Evolutionary conservation across 176 grass and related monocot genomes (phyloP).

Genomic region (Avena eriantha): DNA sequence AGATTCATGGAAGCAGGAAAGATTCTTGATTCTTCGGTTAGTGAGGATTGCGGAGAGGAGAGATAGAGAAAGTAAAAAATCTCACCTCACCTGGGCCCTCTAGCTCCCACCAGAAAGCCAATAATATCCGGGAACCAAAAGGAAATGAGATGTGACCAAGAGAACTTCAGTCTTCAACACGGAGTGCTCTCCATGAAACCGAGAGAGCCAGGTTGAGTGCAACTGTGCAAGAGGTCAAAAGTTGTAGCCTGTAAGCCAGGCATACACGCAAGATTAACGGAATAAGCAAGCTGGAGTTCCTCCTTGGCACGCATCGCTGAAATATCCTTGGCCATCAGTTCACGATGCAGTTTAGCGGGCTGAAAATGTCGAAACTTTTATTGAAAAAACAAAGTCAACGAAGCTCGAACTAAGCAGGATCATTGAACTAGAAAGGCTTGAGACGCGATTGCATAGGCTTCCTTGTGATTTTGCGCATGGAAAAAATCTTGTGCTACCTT

Average conservation of each 20-base stretch:
- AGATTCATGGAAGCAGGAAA: not conserved
- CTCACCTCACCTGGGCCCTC: slow-evolving; percentile 13
- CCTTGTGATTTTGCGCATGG: not conserved
- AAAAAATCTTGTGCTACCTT: not conserved
- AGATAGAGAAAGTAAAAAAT: not conserved
- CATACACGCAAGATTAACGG: not conserved
- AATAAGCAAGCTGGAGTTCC: not conserved
- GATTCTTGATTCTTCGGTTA: not conserved
- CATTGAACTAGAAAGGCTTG: not conserved
- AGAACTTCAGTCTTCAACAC: not conserved
- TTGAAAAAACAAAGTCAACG: not conserved
- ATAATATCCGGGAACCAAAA: not conserved
- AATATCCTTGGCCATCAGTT: too few species aligned
- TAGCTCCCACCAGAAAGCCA: slow-evolving; percentile 8
- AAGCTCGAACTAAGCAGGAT: not conserved
- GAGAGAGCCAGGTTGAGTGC: not conserved
- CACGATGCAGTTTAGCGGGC: not conserved
- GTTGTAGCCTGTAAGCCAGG: not conserved
- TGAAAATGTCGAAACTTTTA: too few species aligned
- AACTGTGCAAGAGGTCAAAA: not conserved
- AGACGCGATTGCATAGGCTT: not conserved
- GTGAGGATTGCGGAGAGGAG: not conserved
- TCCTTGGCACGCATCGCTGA: not conserved
- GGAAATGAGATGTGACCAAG: not conserved
- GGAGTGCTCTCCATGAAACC: not conserved